Conservation (phyloP, 192 early-diverging fungal genomes). For the Mortierella antarctica region DNA sequence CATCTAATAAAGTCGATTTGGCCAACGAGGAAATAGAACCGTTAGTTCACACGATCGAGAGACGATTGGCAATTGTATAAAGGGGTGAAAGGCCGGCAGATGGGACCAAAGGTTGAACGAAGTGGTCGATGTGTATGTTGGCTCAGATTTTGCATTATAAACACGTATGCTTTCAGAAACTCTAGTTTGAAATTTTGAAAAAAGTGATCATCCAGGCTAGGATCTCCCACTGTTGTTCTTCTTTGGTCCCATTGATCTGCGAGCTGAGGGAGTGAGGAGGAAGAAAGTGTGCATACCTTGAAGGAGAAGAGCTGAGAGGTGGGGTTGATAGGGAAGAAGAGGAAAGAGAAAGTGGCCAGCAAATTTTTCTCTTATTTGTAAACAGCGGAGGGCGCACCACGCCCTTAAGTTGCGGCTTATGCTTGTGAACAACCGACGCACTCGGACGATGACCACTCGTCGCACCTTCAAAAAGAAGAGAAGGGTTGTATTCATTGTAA, state of each 20-base stretch:
- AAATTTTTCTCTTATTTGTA: too few relatives aligned
- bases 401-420: too few relatives aligned
- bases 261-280: not conserved
- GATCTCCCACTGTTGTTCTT: not conserved
- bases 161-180: conserved; percentile 64
- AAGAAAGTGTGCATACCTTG: conserved; percentile 1
- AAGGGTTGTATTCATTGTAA: not conserved
- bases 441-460: too few relatives aligned
- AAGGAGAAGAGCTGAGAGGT: not conserved
- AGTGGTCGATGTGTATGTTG: not conserved
- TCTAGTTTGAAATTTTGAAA: conserved; percentile 65
- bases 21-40: too few relatives aligned
- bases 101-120: too few relatives aligned
- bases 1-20: not conserved
- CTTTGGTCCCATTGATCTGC: not conserved
- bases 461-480: not conserved
- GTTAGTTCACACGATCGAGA: too few relatives aligned
- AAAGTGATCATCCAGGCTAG: conserved; percentile 56
- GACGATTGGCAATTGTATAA: too few relatives aligned
- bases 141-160: conserved; percentile 61
- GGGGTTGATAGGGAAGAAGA: not conserved
- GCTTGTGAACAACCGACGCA: too few relatives aligned
- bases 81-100: too few relatives aligned
- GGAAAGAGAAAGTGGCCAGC: not conserved
- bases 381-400: too few relatives aligned